phyloP scores from a whole-genome alignment of 2,329 filamentous ascomycete genomes.

The Coniochaeta prunicola region DNA sequence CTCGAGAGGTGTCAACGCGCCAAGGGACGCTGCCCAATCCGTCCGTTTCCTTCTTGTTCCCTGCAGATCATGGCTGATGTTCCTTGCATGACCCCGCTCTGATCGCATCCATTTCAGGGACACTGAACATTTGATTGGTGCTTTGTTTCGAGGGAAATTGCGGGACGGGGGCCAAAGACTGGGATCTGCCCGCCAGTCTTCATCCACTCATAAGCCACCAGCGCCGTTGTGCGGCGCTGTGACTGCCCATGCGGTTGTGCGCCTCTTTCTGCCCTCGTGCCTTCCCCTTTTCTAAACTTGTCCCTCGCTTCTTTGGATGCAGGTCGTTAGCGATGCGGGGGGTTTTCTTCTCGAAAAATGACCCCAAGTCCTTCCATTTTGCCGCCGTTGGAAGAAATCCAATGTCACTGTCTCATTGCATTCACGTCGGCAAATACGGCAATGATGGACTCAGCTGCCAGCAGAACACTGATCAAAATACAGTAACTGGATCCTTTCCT shows the following conservation, averaged over 20 bases:
- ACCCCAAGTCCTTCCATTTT: neutral
- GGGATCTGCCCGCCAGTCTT: neutral
- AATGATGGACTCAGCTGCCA: neutral
- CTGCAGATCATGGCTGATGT: conserved; percentile 2
- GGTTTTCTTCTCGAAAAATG: neutral
- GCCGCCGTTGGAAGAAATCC: neutral
- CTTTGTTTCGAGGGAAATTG: neutral
- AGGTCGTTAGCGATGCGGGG: neutral
- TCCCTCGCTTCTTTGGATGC: neutral
- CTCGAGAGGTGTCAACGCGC: no score
- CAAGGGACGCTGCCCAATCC: neutral
- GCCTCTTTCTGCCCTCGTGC: neutral
- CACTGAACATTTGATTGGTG: neutral
- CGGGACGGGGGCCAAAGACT: neutral
- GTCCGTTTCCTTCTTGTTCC: neutral
- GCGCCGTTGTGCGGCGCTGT: neutral
- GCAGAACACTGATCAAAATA: neutral
- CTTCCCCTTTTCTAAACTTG: neutral
- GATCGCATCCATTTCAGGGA: neutral
- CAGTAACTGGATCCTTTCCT: no score
- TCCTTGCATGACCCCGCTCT: neutral
- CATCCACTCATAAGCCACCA: neutral
- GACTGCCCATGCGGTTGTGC: neutral
- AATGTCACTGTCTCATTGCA: neutral
- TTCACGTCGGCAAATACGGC: neutral